Evolutionary conservation across 164 flowering plant species (phyloP).

Genomic region (Berberis thunbergii): DNA sequence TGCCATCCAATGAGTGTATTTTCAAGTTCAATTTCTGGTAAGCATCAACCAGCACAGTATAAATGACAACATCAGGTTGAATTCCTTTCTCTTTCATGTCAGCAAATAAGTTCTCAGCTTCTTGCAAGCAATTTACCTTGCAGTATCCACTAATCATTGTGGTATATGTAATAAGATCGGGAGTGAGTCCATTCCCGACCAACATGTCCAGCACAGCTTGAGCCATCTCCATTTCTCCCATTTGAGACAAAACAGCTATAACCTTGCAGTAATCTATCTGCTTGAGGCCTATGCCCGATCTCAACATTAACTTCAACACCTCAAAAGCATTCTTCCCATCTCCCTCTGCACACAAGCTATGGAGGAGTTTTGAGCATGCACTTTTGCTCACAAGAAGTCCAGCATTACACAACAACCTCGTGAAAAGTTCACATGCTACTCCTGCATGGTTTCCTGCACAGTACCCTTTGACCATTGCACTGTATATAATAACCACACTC

Average conservation of each 20-base stretch:
- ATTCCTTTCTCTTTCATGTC: constrained; percentile 59
- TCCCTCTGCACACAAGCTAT: constrained; percentile 34
- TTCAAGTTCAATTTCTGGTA: constrained; percentile 15
- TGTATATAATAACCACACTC: constrained; percentile 26
- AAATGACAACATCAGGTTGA: constrained; percentile 41
- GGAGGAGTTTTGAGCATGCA: constrained; percentile 38
- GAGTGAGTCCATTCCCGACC: constrained; percentile 29
- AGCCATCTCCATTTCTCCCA: constrained; percentile 45
- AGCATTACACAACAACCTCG: constrained; percentile 20
- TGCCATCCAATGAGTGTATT: constrained; percentile 3
- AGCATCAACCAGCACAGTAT: constrained; percentile 63
- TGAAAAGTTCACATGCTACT: constrained; percentile 43
- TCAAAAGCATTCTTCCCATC: constrained; percentile 30
- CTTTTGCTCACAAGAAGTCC: constrained; percentile 20
- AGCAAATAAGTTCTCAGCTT: constrained; percentile 45
- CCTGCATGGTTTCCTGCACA: constrained; percentile 31
- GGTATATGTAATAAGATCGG: constrained; percentile 54
- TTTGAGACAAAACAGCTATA: constrained; percentile 29
- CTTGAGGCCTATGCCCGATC: constrained; percentile 22
- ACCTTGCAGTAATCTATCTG: constrained; percentile 18
- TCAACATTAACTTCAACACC: constrained; percentile 29
- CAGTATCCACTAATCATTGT: constrained; percentile 63
- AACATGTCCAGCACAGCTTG: constrained; percentile 28
- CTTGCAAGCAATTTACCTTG: constrained; percentile 30
- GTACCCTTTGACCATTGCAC: constrained; percentile 64